Evolutionary conservation across 2,329 filamentous ascomycete species (phyloP), one percentile per base, ranked within the genome.

Genomic region (Fusarium guadeloupense): DNA sequence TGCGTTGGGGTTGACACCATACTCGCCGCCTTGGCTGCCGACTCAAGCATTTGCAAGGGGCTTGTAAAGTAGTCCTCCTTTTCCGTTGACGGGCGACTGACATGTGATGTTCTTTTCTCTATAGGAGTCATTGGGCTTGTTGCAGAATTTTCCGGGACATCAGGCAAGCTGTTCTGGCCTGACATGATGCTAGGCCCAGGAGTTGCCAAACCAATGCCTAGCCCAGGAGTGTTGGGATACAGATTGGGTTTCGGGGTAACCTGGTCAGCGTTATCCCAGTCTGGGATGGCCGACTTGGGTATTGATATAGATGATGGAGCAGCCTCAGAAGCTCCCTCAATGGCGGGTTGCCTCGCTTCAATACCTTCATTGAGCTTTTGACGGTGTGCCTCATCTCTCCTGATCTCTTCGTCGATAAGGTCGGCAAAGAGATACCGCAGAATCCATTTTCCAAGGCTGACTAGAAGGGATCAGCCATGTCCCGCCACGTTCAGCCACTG

Each of bases 371-470:
- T 85, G 8, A 96, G 78, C 39, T 85, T 83, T 38, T 86, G 81
- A n/a, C 94, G 86, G 72, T 90, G 87, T 1, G 77, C 79, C 69
- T 91, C 87, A 70, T 99, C 95, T 46, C 92, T 86, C 63, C 85
- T 88, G 66, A 97, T 90, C 74, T 98, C 92, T 74, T 97, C 93
- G 58, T 96, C 91, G 48, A 99, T 90, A 35, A 98, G 81, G 50
- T 90, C 90, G 9, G 89, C 88, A 77, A 99, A 99, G 0, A 99
- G 83, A 75, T 97, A 96, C 28, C 95, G 87, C 56, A 99, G 79
- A 39, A 98, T 87, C 95, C 95, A 99, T 80, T 96, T 97, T 9
- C 95, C 95, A 39, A 98, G 86, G 71, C 97, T 98, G 75, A 98
- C 91, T 95, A 62, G n/a, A 37, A 33, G 16, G 26, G 16, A 62